Evolutionary conservation across 1,139 yeast genomes (phyloP), one percentile per base, ranked within the genome.

Genomic region (Yamadazyma taylorii): DNA sequence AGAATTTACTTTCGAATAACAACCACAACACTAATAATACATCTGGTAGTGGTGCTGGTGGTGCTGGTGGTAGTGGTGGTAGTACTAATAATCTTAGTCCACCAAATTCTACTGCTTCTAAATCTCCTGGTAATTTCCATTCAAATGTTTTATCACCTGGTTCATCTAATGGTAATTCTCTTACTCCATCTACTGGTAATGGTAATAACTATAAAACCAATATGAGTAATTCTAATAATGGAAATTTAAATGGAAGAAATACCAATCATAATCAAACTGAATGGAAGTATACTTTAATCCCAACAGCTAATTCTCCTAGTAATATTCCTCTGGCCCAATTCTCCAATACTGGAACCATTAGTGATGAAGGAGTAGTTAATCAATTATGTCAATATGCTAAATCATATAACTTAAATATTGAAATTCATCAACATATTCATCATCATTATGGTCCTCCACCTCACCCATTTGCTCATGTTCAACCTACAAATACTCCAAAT

Each of bases 341-440:
- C 60, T 63, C 45, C 61, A 57, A 58, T 26, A 53, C 61, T 15
- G 88, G 88, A 1, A 50, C 58, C 5, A 80, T 83, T 3, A 60
- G 65, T 25, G 66, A 69, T 31, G 74, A 77, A 41, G 79, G 73
- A 24, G 51, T 76, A 14, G 89, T 78, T 0, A 78, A 78, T 36
- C 67, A 72, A 42, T 58, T 85, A 8, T 69, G 84, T 9, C 74
- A 77, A 24, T 73, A 81, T 38, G 95, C 95, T 1, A 78, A 78
- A 40, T 63, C 66, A 30, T 67, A 78, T 47, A 74, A 78, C 22
- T 69, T 85, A 39, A 74, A 78, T 38, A 72, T 88, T 9, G 80
- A 88, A 4, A 78, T 88, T 13, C 95, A 87, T 60, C 96, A 88
- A 55, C 96, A 88, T 59, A 81, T 86, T 36, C 88, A 85, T 52